Evolutionary conservation across 1,139 yeast genomes (phyloP).

Genomic region (Kurtzmaniella natalensis): DNA sequence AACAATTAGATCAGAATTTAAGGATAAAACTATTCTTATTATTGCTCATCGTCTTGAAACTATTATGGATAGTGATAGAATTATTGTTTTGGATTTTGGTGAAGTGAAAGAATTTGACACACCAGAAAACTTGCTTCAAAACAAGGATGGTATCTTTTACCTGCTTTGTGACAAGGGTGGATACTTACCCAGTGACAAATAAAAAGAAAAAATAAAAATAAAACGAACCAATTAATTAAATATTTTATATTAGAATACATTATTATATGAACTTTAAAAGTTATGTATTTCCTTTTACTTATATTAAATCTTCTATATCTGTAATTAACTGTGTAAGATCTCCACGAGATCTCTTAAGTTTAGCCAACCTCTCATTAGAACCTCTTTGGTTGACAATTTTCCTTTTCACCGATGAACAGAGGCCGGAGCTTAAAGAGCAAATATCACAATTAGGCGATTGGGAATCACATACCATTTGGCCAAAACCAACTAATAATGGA

Average conservation of each 20-base stretch:
- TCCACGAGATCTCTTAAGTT: conserved; percentile 34
- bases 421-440: conserved; percentile 54
- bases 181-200: too few relatives aligned
- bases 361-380: conserved; percentile 26
- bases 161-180: conserved; percentile 21
- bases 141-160: conserved; percentile 16
- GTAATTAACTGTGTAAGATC: conserved; percentile 23
- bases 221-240: neutral
- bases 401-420: conserved; percentile 52
- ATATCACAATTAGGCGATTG: conserved; percentile 67
- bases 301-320: conserved; percentile 17
- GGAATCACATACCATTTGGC: conserved; percentile 83
- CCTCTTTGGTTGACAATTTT: conserved; percentile 33
- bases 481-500: conserved; percentile 87
- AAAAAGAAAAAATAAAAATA: neutral
- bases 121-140: conserved; percentile 16
- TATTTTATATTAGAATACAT: neutral
- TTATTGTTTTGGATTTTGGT: conserved; percentile 22
- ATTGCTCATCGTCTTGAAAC: conserved; percentile 26
- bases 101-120: conserved; percentile 19
- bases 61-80: conserved; percentile 22
- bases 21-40: conserved; percentile 21
- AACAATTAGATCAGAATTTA: conserved; percentile 20
- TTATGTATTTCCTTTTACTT: neutral
- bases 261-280: neutral